A percentile compares a stretch with the other conserved stretches of the same genome.
Evolutionary conservation across 1,284 basidiomycete species (phyloP).

Genomic region (Rhodotorula sp.): DNA sequence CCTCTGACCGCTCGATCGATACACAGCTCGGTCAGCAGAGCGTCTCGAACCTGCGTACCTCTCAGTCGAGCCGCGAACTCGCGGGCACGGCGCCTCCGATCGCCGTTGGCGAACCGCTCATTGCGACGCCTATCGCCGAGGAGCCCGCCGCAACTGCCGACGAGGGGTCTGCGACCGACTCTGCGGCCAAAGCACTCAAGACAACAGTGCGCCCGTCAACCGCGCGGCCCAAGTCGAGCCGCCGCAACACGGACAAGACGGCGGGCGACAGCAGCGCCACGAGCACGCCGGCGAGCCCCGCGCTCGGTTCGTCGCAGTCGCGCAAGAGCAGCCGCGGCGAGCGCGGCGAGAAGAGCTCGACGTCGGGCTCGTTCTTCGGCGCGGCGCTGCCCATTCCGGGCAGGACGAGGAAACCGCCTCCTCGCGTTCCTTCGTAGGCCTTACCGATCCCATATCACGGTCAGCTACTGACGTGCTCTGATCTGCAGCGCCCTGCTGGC

Average conservation of each 20-base stretch:
- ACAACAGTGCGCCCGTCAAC: conserved; percentile 1
- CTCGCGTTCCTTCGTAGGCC: conserved; percentile 30
- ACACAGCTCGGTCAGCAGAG: conserved; percentile 21
- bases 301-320: neutral
- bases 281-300: conserved; percentile 15
- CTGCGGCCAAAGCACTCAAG: neutral
- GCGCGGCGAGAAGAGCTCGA: too few species aligned
- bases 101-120: neutral
- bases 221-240: neutral
- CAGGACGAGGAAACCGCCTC: conserved; percentile 37
- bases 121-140: neutral
- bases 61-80: conserved; percentile 3
- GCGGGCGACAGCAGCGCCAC: conserved; percentile 6
- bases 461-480: neutral
- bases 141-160: neutral
- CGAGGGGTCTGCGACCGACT: conserved; percentile 2
- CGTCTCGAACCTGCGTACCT: conserved; percentile 21
- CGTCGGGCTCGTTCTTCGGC: conserved; percentile 19
- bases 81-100: too few species aligned
- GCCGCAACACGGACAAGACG: conserved; percentile 7
- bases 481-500: conserved; percentile 15
- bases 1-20: neutral
- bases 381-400: conserved; percentile 24
- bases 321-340: conserved; percentile 13
- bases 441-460: neutral